Evolutionary conservation across 169 alveolate species (phyloP), one percentile per base, ranked within the genome.

Genomic region (Ichthyophthirius multifiliis): DNA sequence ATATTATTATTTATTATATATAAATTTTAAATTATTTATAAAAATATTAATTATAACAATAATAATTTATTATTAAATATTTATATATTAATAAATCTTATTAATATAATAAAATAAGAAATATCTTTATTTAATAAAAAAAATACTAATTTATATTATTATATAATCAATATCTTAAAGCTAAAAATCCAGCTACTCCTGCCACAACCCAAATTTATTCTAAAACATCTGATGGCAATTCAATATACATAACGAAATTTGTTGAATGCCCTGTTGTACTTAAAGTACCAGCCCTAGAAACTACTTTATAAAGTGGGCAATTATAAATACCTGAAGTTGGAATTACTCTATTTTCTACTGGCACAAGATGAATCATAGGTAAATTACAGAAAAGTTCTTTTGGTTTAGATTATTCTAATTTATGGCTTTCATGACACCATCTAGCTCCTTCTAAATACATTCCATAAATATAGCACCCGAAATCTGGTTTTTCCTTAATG

Each of bases 131-230:
- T n/a, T n/a, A n/a, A n/a, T n/a, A n/a, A n/a, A n/a, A n/a, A n/a
- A n/a, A n/a, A n/a, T n/a, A n/a, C n/a, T n/a, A n/a, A n/a, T n/a
- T n/a, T n/a, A n/a, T n/a, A n/a, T n/a, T n/a, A n/a, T n/a, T n/a
- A n/a, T n/a, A n/a, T n/a, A 23, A 55, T 88, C 94, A 96, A 82
- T 89, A 92, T 82, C 96, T 96, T 75, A 95, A 89, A 18, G 98
- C 95, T 43, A 96, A 88, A 95, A 97, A 94, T 34, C 95, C 94
- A n/a, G 98, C 99, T 64, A 97, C 98, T 73, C 99, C 98, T 31
- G 99, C 99, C 55, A 93, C 94, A 73, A 96, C 90, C 97, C 98
- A 96, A 74, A 89, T 94, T 76, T 93, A 94, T 83, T 95, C 95
- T 20, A 89, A 92, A 48, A 92, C 93, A 67, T 88, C 89, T 10